Base-by-base conservation (phyloP, 1,284 basidiomycete species). In the Moesziomyces sp. region DNA sequence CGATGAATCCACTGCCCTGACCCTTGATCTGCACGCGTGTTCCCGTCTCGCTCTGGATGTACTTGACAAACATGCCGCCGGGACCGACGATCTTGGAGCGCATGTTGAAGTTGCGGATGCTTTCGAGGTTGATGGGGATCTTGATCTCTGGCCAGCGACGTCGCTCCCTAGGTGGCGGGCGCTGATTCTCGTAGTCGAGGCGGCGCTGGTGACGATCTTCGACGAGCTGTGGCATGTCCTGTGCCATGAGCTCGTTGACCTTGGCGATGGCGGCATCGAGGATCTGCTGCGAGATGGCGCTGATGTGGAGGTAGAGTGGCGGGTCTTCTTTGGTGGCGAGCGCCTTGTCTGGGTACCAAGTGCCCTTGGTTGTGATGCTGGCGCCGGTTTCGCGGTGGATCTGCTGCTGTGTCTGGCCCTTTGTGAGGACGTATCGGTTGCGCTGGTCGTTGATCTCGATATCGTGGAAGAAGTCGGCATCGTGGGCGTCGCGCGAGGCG, bases 11-110 rank as follows among this genome's bases (percentile, higher is more conserved):
- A 19, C 93, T 96, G 0, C 97, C 97, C 18, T 91, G 77, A 13
- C 96, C 96, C 85, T 98, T 98, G 83, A 99, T 97, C 85, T 99
- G 96, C n/a, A 98, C 96, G 69, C 96, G 89, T 16, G 94, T 96
- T 40, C 91, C 91, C 0, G 96, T 99, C 86, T 99, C 96, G 80
- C 91, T 90, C 86, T 99, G 96, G 73, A 99, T 99, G 83, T 94
- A 95, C 86, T 99, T 99, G 74, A 99, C 96, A 83, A 98, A 99
- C 83, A 94, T 91, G 18, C 42, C 87, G 65, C 89, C 90, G 10
- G 96, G 97, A 5, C 96, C 96, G 44, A 99, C 96, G 26, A 97
- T 93, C 86, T 99, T 99, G 14, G 95, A 94, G 59, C 97, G 89
- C 57, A 99, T 91, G 83, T 99, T 98, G 86, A 99, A 99, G 86